A percentile compares a stretch with the other conserved stretches of the same genome.
phyloP scores from a whole-genome alignment of 306 rosid genomes.

The Quercus mongolica region DNA sequence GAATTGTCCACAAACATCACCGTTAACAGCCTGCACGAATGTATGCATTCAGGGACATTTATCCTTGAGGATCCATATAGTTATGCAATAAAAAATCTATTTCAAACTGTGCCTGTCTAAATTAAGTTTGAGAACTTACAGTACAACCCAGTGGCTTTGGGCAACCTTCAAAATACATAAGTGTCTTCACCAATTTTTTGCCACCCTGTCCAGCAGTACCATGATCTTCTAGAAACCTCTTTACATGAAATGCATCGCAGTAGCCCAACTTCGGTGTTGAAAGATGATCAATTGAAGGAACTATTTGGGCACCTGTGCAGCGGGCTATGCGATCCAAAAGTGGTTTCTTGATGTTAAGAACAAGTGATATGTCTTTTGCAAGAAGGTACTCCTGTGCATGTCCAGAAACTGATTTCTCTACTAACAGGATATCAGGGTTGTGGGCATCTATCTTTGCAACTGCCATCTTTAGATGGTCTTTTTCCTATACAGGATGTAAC shows the following conservation, averaged over 20 bases:
- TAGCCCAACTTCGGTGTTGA: slow-evolving; percentile 76
- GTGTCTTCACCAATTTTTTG: slow-evolving; percentile 72
- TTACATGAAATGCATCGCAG: slow-evolving; percentile 82
- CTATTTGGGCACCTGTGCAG: slow-evolving; percentile 88
- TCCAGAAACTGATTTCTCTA: slow-evolving; percentile 96
- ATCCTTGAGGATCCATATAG: neutral
- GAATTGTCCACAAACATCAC: slow-evolving; percentile 6
- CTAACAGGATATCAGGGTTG: slow-evolving; percentile 80
- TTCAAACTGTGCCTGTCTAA: neutral
- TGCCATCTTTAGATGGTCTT: slow-evolving; percentile 98
- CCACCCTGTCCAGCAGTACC: slow-evolving; percentile 56
- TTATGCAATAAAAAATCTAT: neutral
- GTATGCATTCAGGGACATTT: neutral
- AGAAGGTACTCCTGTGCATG: slow-evolving; percentile 93
- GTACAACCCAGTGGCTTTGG: slow-evolving; percentile 97
- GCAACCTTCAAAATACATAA: slow-evolving; percentile 98
- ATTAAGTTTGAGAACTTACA: slow-evolving; percentile 51
- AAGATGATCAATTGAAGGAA: slow-evolving; percentile 80
- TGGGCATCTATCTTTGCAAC: slow-evolving; percentile 88
- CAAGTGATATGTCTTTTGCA: slow-evolving; percentile 81
- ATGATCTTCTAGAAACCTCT: slow-evolving; percentile 73
- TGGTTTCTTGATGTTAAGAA: slow-evolving; percentile 81
- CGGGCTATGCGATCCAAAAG: slow-evolving; percentile 91
- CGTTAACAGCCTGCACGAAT: neutral
- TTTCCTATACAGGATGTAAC: slow-evolving; percentile 62